phyloP scores from a whole-genome alignment of 257 asterid species.

The Euphrasia confusa region DNA sequence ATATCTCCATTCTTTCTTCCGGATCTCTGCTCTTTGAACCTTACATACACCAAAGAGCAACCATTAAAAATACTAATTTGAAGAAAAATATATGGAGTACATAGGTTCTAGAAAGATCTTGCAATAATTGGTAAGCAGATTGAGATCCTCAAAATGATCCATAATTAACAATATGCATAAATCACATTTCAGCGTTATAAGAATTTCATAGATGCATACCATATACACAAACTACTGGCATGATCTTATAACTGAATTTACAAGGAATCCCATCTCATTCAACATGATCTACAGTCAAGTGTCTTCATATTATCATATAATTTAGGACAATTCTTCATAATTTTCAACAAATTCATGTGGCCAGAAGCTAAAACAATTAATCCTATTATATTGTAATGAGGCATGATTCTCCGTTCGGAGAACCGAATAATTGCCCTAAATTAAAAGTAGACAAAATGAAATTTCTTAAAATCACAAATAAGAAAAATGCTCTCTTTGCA shows the following conservation, averaged over 20 bases:
- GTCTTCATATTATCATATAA: background rate
- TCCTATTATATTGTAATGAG: no score
- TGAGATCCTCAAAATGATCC: constrained; percentile 14
- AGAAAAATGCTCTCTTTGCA: no score
- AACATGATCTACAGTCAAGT: background rate
- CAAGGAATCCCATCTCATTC: background rate
- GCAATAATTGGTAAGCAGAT: background rate
- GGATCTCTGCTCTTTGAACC: constrained; percentile 87
- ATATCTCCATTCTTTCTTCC: constrained; percentile 89
- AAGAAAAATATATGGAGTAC: constrained; percentile 5
- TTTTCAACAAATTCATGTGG: background rate
- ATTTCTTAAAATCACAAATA: no score
- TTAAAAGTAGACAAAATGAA: no score
- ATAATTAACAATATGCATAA: background rate
- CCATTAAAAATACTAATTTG: constrained; percentile 15
- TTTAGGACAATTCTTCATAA: background rate
- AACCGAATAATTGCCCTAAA: no score
- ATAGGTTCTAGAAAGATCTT: background rate
- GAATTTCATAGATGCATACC: background rate
- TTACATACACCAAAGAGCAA: constrained; percentile 33
- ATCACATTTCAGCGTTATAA: constrained; percentile 4
- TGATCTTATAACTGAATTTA: no score
- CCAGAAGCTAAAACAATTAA: no score
- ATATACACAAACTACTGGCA: background rate
- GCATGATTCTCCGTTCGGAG: no score